Conservation (phyloP, 805 yeast genomes). For the Hanseniaspora taiwanica region DNA sequence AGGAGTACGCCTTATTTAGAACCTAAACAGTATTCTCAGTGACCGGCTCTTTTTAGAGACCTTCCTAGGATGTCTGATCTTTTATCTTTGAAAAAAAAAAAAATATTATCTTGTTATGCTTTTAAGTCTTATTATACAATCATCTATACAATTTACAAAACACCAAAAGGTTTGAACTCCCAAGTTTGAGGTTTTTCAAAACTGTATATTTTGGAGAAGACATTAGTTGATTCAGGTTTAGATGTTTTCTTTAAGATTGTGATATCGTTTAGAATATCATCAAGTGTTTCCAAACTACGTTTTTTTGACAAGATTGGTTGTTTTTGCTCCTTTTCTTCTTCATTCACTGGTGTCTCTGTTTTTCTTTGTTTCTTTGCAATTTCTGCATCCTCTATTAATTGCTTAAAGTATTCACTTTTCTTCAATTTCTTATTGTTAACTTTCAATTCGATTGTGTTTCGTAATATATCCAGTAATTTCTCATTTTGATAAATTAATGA, state of each 20-base stretch:
- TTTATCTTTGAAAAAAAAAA: conserved; percentile 5
- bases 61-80: conserved; percentile 92
- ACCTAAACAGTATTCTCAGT: conserved; percentile 68
- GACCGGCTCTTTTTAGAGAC: conserved; percentile 58
- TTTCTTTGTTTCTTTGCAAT: conserved; percentile 5
- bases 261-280: conserved; percentile 10
- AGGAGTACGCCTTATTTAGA: conserved; percentile 56
- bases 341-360: conserved; percentile 7
- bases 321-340: conserved; percentile 6
- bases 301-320: background rate
- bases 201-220: conserved; percentile 3
- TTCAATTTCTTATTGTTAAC: background rate
- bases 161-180: conserved; percentile 46
- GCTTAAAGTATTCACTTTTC: too few species aligned
- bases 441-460: background rate
- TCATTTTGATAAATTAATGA: background rate
- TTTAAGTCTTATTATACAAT: background rate
- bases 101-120: background rate
- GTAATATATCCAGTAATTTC: background rate
- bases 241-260: conserved; percentile 13
- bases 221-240: too few species aligned
- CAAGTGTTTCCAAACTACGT: conserved; percentile 4
- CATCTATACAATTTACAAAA: conserved; percentile 11
- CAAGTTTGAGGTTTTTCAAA: conserved; percentile 29
- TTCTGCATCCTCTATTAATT: conserved; percentile 5